Evolutionary conservation across 768 basidiomycete genomes (phyloP).

Genomic region (Mycena belliarum): DNA sequence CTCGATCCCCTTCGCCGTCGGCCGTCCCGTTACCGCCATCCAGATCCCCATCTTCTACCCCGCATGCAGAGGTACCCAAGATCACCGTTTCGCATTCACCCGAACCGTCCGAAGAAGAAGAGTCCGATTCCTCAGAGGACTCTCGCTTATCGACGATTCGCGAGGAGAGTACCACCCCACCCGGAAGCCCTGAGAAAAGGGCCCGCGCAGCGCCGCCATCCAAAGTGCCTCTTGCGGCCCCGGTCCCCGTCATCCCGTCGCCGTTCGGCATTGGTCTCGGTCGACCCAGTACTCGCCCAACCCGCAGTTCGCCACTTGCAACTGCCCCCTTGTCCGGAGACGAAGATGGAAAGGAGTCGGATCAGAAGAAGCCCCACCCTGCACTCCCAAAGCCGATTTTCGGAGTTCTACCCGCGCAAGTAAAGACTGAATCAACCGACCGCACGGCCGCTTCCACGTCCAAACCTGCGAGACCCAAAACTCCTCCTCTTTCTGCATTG

Average conservation of each 20-base stretch:
- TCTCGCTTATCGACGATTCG: conserved; percentile 32
- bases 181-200: conserved; percentile 58
- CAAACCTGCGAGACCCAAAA: conserved; percentile 44
- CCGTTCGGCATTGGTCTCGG: conserved; percentile 50
- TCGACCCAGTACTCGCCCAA: conserved; percentile 63
- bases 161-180: conserved; percentile 61
- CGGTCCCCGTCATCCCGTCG: conserved; percentile 36
- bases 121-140: conserved; percentile 22
- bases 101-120: conserved; percentile 29
- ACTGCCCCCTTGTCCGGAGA: conserved; percentile 48
- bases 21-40: conserved; percentile 40
- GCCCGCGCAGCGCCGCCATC: conserved; percentile 35
- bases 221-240: conserved; percentile 30
- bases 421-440: conserved; percentile 28
- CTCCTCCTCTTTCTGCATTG: conserved; percentile 45
- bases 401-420: conserved; percentile 30
- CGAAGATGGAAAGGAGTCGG: conserved; percentile 40
- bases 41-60: conserved; percentile 60
- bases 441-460: conserved; percentile 24
- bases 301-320: conserved; percentile 78
- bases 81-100: conserved; percentile 41
- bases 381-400: conserved; percentile 42
- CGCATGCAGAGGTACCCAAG: conserved; percentile 49
- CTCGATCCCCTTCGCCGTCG: conserved; percentile 28
- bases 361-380: conserved; percentile 34